These are phyloP conservation scores for Favolaschia claudopus DNA, from an alignment of 768 basidiomycete genomes.

Conservation along the genomic window DNA sequence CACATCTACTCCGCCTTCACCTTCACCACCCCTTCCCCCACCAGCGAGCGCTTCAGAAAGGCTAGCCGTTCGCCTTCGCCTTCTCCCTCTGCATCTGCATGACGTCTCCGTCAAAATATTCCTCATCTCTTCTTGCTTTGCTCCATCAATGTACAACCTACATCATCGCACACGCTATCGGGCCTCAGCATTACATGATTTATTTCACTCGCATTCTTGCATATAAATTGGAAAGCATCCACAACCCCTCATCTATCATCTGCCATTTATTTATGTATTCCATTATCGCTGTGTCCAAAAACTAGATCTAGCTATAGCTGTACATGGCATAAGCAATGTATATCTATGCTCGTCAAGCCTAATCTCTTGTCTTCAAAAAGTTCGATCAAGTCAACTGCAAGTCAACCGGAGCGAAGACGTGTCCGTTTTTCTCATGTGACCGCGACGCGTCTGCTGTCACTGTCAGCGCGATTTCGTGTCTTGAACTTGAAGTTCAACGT, in stretches of 20 bases:
- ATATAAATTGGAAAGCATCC: conserved; percentile 6
- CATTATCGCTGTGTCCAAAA: conserved; percentile 8
- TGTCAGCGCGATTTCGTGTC: not conserved
- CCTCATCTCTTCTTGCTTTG: conserved; percentile 18
- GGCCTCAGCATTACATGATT: conserved; percentile 14
- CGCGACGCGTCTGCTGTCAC: not conserved
- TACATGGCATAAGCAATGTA: conserved; percentile 3
- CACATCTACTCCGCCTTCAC: conserved; percentile 79
- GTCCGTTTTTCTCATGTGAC: not conserved
- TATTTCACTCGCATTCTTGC: conserved; percentile 10
- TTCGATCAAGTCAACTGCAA: not conserved
- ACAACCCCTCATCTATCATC: conserved; percentile 6
- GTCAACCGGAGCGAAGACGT: not conserved
- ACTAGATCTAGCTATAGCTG: not conserved
- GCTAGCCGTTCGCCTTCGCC: conserved; percentile 35
- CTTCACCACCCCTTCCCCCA: conserved; percentile 76
- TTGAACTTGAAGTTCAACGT: too few relatives aligned
- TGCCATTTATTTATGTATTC: not conserved
- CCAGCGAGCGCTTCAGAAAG: conserved; percentile 61
- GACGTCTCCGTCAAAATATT: conserved; percentile 5
- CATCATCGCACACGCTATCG: conserved; percentile 25
- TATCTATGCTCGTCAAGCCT: conserved; percentile 3
- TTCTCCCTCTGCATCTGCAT: conserved; percentile 32
- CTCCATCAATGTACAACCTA: conserved; percentile 22
- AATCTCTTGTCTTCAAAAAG: not conserved